Base-by-base conservation (phyloP, 192 early-diverging fungal genomes). In the Podila clonocystis region DNA sequence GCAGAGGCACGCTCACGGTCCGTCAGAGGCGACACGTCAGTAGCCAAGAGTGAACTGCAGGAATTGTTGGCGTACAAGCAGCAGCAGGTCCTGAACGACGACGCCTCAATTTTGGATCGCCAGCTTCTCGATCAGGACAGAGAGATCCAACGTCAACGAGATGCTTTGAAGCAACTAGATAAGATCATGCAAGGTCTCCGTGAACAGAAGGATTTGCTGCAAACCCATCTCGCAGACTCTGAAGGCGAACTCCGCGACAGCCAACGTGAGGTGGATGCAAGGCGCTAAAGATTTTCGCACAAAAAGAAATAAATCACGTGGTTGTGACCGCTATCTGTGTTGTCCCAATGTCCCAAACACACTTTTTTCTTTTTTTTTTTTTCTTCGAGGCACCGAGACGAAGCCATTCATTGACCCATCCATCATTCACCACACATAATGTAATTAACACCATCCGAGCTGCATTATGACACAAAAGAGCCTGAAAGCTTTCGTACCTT, bases 41-140 rank as follows among this genome's bases (percentile, higher is more conserved):
- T 78, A 2, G 33, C 80, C 2, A 73, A 69, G 68, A 74, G 78
- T 31, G 85, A 90, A 61, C 86, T 86, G 24, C 83, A 85, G 49
- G 86, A 82, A 8, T 59, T 90, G 38, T 83, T 87, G 36, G 87
- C 84, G 24, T 90, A 87, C 49, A 90, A 90, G 49, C 74, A 87
- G 38, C 75, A 84, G 33, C 86, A 88, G 67, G 87, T 86, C 17
- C 67, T 85, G 45, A 77, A 74, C 11, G 86, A 90, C 38, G 65
- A 86, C n/a, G 72, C 83, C 3, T 75, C 82, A n/a, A 82, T 72
- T 28, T 70, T 85, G 30, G 80, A 86, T 17, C 71, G 83, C 20
- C 63, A 84, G 41, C 75, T 74, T 36, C 49, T 75, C 52, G 72
- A 73, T 24, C 65, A 87, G 49, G 89, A 90, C 33, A 71, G 87